phyloP scores from a whole-genome alignment of 768 basidiomycete species.

The Mycena rosella region DNA sequence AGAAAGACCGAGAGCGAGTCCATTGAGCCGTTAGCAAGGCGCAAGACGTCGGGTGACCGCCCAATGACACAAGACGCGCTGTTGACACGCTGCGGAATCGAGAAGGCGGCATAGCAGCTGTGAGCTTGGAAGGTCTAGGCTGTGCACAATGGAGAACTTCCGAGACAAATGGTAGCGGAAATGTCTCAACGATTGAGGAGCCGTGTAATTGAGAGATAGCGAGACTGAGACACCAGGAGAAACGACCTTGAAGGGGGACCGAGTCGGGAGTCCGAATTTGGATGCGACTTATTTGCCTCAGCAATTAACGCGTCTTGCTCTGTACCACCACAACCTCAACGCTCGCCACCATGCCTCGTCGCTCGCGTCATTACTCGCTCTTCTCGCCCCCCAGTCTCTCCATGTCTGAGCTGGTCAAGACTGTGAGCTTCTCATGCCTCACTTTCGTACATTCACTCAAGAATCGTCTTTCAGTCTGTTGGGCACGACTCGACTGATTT shows the following conservation, averaged over 20 bases:
- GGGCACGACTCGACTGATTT: slow-evolving; percentile 82
- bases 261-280: neutral
- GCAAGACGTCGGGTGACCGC: slow-evolving; percentile 14
- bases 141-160: too few relatives aligned
- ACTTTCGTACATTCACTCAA: too few relatives aligned
- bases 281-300: neutral
- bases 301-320: slow-evolving; percentile 12
- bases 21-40: neutral
- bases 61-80: neutral
- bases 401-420: slow-evolving; percentile 78
- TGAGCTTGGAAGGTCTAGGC: too few relatives aligned
- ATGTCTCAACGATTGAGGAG: too few relatives aligned
- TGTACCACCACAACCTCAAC: neutral
- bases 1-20: neutral
- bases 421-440: too few relatives aligned
- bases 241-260: too few relatives aligned
- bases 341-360: slow-evolving; percentile 53
- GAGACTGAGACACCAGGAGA: too few relatives aligned
- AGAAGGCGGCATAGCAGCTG: too few relatives aligned
- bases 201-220: too few relatives aligned
- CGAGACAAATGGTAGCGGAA: too few relatives aligned
- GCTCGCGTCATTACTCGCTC: slow-evolving; percentile 68
- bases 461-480: slow-evolving; percentile 70
- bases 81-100: neutral
- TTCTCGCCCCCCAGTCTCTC: slow-evolving; percentile 74